These are phyloP conservation scores for Agroathelia rolfsii DNA, from an alignment of 1,284 basidiomycete species.

Conservation along the genomic window DNA sequence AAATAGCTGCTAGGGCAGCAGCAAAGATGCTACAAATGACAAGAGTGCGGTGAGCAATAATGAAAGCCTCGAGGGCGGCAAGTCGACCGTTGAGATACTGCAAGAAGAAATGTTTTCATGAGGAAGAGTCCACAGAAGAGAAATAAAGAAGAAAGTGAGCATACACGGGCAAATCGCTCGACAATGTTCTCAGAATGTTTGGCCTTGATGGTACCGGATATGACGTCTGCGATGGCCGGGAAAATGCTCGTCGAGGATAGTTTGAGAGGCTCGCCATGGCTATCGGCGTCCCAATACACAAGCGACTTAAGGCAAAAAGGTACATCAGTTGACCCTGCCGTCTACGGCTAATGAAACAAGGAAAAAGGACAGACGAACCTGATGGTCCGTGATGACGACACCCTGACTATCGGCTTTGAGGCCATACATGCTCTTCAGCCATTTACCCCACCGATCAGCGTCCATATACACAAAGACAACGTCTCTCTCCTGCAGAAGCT, in stretches of 20 bases:
- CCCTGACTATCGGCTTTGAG: constrained; percentile 41
- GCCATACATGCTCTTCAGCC: constrained; percentile 85
- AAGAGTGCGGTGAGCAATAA: constrained; percentile 33
- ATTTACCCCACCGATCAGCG: constrained; percentile 65
- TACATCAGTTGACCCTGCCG: too few relatives aligned
- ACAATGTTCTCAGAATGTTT: constrained; percentile 63
- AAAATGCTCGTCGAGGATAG: constrained; percentile 50
- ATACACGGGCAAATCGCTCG: constrained; percentile 58
- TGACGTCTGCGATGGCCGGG: constrained; percentile 60
- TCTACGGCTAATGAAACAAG: too few relatives aligned
- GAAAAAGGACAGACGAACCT: constrained; percentile 36
- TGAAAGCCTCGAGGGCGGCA: constrained; percentile 31
- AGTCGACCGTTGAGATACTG: constrained; percentile 46
- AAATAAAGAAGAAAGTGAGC: not conserved
- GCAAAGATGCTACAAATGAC: too few relatives aligned
- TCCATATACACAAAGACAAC: constrained; percentile 87
- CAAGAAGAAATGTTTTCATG: constrained; percentile 5
- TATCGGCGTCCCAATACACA: constrained; percentile 57
- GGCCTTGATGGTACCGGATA: constrained; percentile 41
- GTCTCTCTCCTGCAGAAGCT: too few relatives aligned
- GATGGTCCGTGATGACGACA: constrained; percentile 73
- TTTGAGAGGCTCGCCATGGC: constrained; percentile 38
- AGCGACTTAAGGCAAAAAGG: constrained; percentile 40
- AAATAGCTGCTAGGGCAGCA: too few relatives aligned
- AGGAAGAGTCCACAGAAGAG: not conserved